Base-by-base conservation (phyloP, 2,329 filamentous ascomycete species). In the Fusarium zealandicum region DNA sequence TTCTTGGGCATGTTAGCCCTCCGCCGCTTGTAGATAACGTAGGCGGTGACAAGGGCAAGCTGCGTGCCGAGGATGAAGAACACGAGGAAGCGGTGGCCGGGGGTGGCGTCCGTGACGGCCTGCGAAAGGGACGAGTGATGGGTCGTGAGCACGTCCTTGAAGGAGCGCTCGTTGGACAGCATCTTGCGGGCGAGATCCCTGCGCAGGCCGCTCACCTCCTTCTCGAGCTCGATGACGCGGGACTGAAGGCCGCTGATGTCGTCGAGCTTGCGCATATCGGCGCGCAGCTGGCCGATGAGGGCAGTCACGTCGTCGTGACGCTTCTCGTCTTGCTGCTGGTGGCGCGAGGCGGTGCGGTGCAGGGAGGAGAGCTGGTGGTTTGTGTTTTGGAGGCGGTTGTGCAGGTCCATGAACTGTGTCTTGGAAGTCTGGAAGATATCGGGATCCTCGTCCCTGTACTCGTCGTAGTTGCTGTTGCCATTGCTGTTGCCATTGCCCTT, bases 1-100 rank as follows among this genome's bases (percentile, higher is more conserved):
- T 97, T 97, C 82, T 96, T 96, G n/a, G 91, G 91, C 73, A 86
- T 85, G 60, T 81, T 86, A 32, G 84, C 81, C 75, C 88, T 85
- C 69, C 89, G 87, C 66, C 86, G 83, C 82, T 96, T 96, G 76
- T 96, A 96, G 54, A 87, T 71, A 31, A 91, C 73, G 70, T 93
- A 96, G 1, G 80, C 83, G 2, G 75, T 85, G 0, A 85, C 84
- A 27, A 96, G 78, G 62, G 92, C 71, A 41, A 90, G 70, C 75
- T 97, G 92, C 59, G 90, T 85, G 14, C 83, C 86, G 50, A 96
- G 78, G 53, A 96, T 82, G 54, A 92, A 77, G 67, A 88, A 82
- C 61, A 96, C 83, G 64, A 86, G 73, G 60, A 72, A 77, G 14
- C 76, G 75, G 70, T 85, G 81, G 25, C 80, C 76, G 1, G 80